Conservation (phyloP, 177 flowering plant genomes). For the Telopea speciosissima region DNA sequence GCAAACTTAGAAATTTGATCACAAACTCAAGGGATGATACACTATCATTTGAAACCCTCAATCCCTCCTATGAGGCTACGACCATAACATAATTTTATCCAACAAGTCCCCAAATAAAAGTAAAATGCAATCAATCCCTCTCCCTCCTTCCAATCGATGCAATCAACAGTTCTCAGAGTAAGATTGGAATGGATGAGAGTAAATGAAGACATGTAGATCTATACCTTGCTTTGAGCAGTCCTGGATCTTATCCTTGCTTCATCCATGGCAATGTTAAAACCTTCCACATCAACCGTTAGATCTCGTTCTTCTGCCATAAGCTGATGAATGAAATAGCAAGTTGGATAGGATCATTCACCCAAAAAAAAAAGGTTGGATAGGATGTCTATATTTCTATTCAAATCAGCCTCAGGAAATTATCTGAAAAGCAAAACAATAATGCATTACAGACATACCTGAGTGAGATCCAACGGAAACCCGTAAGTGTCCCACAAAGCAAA, state of each 20-base stretch:
- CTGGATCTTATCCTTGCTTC: conserved; percentile 91
- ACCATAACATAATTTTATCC: no score
- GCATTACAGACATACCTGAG: conserved; percentile 52
- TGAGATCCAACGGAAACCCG: conserved; percentile 95
- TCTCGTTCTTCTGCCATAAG: conserved; percentile 98
- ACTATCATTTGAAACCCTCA: no score
- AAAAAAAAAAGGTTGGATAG: no score
- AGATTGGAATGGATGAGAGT: no score
- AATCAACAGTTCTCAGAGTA: background rate
- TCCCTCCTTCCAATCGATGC: background rate
- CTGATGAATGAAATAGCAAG: conserved; percentile 33
- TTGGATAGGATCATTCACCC: background rate
- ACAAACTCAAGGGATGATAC: no score
- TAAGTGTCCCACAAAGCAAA: conserved; percentile 96
- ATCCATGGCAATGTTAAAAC: conserved; percentile 74
- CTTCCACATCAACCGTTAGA: conserved; percentile 64
- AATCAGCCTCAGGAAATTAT: conserved; percentile 1
- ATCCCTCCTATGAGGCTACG: no score
- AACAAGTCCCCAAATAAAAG: no score
- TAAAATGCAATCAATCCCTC: no score
- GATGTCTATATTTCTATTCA: background rate
- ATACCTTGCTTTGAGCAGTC: conserved; percentile 79
- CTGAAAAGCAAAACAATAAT: background rate
- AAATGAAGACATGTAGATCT: no score
- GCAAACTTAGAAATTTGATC: no score